These are phyloP conservation scores for Solanum pimpinellifolium DNA, from an alignment of 257 asterid genomes.

Conservation along the genomic window DNA sequence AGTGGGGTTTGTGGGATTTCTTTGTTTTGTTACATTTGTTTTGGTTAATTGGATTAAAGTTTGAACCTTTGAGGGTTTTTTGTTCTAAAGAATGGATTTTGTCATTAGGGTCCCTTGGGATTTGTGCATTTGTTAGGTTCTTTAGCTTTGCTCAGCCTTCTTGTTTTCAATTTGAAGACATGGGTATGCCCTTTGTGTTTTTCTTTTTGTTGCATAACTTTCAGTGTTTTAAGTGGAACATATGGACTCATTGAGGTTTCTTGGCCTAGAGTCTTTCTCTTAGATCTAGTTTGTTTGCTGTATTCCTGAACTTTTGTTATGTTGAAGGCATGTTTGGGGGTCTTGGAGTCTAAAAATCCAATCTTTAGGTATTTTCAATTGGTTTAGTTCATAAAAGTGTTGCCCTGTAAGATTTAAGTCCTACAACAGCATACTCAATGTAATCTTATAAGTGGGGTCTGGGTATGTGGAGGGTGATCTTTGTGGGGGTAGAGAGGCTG, in stretches of 20 bases:
- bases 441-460: background rate
- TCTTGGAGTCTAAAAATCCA: background rate
- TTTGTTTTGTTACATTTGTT: background rate
- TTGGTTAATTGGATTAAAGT: background rate
- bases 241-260: background rate
- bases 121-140: background rate
- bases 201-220: background rate
- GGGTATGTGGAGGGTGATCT: background rate
- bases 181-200: constrained; percentile 21
- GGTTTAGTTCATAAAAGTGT: background rate
- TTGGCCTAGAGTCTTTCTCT: background rate
- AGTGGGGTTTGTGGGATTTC: background rate
- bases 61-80: background rate
- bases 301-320: background rate
- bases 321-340: background rate
- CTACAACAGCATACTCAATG: background rate
- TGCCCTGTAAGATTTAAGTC: background rate
- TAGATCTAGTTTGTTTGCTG: constrained; percentile 21
- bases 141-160: constrained; percentile 4
- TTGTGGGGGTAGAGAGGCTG: background rate
- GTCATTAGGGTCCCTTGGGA: constrained; percentile 13
- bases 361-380: background rate
- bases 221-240: background rate
- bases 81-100: background rate
- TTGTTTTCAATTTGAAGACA: constrained; percentile 11